These are phyloP conservation scores for Silene noctiflora DNA, from an alignment of 179 eudicot genomes.

Conservation along the genomic window DNA sequence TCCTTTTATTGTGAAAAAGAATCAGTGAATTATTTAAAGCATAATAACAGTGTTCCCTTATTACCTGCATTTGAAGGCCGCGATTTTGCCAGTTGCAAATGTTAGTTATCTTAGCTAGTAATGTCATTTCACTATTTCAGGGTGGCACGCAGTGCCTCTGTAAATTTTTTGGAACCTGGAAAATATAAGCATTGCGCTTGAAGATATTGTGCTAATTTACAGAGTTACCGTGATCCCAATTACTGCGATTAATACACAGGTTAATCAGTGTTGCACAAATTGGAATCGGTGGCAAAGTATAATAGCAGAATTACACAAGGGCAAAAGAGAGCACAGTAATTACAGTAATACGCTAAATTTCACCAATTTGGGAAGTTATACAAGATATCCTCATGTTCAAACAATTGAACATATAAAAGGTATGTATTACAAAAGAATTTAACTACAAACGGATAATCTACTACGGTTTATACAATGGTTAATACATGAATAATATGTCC, in stretches of 20 bases:
- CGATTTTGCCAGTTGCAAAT: background rate
- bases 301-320: no score
- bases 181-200: no score
- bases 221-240: no score
- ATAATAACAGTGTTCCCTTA: background rate
- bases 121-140: background rate
- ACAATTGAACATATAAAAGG: no score
- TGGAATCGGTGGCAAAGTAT: no score
- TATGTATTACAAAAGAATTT: background rate
- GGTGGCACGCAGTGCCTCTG: no score
- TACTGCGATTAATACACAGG: no score
- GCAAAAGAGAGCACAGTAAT: no score
- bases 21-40: no score
- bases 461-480: slow-evolving; percentile 7
- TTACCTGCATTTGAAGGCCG: background rate
- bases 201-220: no score
- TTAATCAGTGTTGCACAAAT: no score
- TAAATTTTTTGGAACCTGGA: no score
- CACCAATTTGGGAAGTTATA: background rate
- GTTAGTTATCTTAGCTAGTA: background rate
- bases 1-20: background rate
- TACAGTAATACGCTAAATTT: background rate
- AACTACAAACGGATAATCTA: background rate
- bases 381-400: background rate
- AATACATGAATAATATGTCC: slow-evolving; percentile 15